Base-by-base conservation (phyloP, 768 basidiomycete genomes). In the Termitomyces sp. region DNA sequence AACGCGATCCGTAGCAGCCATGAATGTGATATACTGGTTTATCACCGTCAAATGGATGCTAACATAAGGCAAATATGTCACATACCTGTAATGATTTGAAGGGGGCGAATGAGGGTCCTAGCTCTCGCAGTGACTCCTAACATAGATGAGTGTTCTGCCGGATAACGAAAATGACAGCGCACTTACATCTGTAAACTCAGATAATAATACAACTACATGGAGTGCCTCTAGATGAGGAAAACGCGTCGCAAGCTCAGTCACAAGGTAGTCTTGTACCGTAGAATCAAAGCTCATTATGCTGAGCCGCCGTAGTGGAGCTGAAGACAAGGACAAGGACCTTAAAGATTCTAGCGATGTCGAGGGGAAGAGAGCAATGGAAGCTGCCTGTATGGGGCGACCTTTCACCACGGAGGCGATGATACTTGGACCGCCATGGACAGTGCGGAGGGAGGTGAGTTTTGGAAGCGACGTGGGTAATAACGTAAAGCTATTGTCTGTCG, bases 211-310 rank as follows among this genome's bases (percentile, higher is more conserved):
- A 10, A 87, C 83, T 31, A 87, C 69, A 63, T 87, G 84, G 31
- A 87, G 67, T 1, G 84, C 83, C 64, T 87, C 83, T 48, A 88
- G 69, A 34, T 72, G 53, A 0, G 78, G 76, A 5, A 86, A 71
- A 5, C 81, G 74, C 44, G 62, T 58, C 10, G 80, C 74, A 4
- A 87, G 72, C 49, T 80, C 77, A 2, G 71, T 60, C 24, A 87
- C 68, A 52, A 87, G 68, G 51, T 71, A 68, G 1, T 70, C 65
- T 13, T 80, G 79, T 0, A 77, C 71, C 1, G 69, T 64, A 4
- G 76, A 69, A 59, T 85, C 85, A 49, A 86, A 81, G 39, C 80
- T 79, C 71, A 86, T 80, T 27, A 85, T 70, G 26, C 82, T 87
- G 39, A 86, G 69, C 60, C 82, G 74, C 52, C 68, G 71, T 55